Base-by-base conservation (phyloP, 2,329 filamentous ascomycete genomes). In the Penicillium carneum region DNA sequence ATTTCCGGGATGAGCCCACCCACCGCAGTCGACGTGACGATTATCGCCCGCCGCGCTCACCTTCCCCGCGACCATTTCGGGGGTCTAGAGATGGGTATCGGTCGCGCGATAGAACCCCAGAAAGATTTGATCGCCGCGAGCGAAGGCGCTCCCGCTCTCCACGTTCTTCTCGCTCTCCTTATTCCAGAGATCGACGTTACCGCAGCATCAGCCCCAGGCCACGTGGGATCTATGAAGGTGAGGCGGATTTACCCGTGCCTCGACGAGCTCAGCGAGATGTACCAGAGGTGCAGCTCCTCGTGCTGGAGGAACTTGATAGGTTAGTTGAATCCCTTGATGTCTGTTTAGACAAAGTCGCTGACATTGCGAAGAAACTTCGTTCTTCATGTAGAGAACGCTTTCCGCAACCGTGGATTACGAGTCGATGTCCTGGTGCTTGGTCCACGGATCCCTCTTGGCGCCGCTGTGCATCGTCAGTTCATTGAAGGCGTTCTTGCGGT, bases 401-500 rank as follows among this genome's bases (percentile, higher is more conserved):
- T 98, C 74, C 84, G 86, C 60, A 84, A 85, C 36, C 88, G 89
- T 57, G 88, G 88, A 2, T 81, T 98, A 39, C 89, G 86, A 62
- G 88, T 89, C 14, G 90, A 96, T 70, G 88, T 93, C 20, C 88
- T 97, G 78, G 90, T 90, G 68, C 82, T 97, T 47, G 90, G 88
- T 57, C 88, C 92, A 33, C 87, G 90, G 23, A 87, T 96, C 47
- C 86, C 90, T 18, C 88, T 93, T 63, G 87, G 90, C 38, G 86
- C 89, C 5, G 88, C 97, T n/a, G 87, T 97, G 54, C 88, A 92
- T 67, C 86, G 91, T 54, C 92, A 97, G 74, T 91, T 96, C 39
- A 81, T 93, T 11, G 93, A 98, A 76, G 94, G 95, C 18, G 94
- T 97, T 1, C 85, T 91, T 53, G 94, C 90, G 9, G 90, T 97